Percentiles rank a stretch among this genome's conserved stretches.
These are phyloP conservation scores for Aspergillus udagawae DNA, from an alignment of 2,329 filamentous ascomycete genomes.

Conservation along the genomic window DNA sequence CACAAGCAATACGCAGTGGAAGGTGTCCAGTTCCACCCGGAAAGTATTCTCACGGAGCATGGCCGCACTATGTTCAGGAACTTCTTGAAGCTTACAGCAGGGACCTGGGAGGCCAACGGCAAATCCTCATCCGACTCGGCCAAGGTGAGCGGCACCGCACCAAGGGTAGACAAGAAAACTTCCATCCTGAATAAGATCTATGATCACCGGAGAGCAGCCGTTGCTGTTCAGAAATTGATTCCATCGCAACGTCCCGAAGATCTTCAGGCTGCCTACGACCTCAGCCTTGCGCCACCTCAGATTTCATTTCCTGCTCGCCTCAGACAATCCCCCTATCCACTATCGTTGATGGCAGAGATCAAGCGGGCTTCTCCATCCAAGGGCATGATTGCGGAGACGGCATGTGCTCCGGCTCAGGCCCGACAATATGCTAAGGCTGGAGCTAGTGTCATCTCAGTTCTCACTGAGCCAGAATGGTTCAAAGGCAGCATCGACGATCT, in stretches of 20 bases:
- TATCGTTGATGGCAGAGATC: slow-evolving; percentile 96
- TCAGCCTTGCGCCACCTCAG: slow-evolving; percentile 79
- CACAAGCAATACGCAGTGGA: slow-evolving; percentile 91
- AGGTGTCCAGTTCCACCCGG: slow-evolving; percentile 95
- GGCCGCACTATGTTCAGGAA: slow-evolving; percentile 89
- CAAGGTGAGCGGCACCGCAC: slow-evolving; percentile 19
- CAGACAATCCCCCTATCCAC: slow-evolving; percentile 74
- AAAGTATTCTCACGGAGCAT: slow-evolving; percentile 89
- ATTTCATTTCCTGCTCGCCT: slow-evolving; percentile 76
- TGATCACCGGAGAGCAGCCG: slow-evolving; percentile 68
- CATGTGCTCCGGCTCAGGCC: slow-evolving; percentile 85
- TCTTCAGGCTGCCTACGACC: slow-evolving; percentile 78
- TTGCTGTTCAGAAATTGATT: slow-evolving; percentile 75
- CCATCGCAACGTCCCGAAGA: slow-evolving; percentile 81
- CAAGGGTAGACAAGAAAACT: slow-evolving; percentile 55
- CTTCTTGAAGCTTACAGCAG: slow-evolving; percentile 81
- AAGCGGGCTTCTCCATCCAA: slow-evolving; percentile 96
- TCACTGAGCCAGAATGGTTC: slow-evolving; percentile 98
- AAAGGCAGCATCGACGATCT: slow-evolving; percentile 96
- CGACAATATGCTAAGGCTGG: slow-evolving; percentile 88
- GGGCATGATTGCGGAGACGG: slow-evolving; percentile 82
- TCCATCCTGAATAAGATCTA: slow-evolving; percentile 94
- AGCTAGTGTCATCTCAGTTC: slow-evolving; percentile 95
- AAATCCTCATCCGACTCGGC: slow-evolving; percentile 16
- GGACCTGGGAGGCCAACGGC: slow-evolving; percentile 84